Evolutionary conservation across 2,329 filamentous ascomycete species (phyloP).

Genomic region (Achaetomium macrosporum): DNA sequence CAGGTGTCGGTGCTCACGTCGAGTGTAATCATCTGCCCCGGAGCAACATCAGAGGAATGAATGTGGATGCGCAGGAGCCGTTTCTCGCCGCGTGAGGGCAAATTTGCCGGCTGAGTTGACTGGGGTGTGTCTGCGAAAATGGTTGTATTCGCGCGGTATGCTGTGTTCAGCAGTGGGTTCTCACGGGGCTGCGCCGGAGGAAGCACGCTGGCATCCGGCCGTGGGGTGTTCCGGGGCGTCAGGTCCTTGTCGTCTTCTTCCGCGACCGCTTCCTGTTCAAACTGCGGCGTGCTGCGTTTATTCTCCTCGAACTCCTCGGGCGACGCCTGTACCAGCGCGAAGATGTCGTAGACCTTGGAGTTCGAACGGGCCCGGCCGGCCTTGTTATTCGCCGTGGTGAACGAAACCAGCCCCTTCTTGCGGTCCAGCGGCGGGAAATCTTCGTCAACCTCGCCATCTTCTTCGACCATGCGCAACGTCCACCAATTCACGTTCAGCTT

Average conservation of each 20-base stretch:
- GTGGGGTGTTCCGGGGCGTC: constrained; percentile 46
- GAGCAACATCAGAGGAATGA: constrained; percentile 60
- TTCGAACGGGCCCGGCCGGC: constrained; percentile 57
- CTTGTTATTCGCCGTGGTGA: constrained; percentile 74
- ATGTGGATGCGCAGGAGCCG: constrained; percentile 69
- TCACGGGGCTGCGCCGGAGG: constrained; percentile 36
- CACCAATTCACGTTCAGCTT: constrained; percentile 76
- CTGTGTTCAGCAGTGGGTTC: constrained; percentile 59
- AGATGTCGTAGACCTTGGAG: constrained; percentile 75
- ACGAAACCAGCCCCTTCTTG: constrained; percentile 67
- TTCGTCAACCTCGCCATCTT: constrained; percentile 78
- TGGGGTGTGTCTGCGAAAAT: constrained; percentile 54
- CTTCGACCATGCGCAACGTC: constrained; percentile 76
- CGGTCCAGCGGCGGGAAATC: constrained; percentile 76
- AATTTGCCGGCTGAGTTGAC: constrained; percentile 26
- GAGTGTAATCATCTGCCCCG: constrained; percentile 67
- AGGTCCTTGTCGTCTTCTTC: constrained; percentile 36
- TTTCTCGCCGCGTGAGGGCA: constrained; percentile 53
- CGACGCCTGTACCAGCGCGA: constrained; percentile 69
- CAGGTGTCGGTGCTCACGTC: constrained; percentile 79
- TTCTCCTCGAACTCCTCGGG: constrained; percentile 64
- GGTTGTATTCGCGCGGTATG: constrained; percentile 47
- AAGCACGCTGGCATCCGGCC: constrained; percentile 32
- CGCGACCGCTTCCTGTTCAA: constrained; percentile 46
- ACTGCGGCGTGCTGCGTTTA: constrained; percentile 60